Evolutionary conservation across 768 basidiomycete species (phyloP).

Genomic region (Wakefieldia striispora): DNA sequence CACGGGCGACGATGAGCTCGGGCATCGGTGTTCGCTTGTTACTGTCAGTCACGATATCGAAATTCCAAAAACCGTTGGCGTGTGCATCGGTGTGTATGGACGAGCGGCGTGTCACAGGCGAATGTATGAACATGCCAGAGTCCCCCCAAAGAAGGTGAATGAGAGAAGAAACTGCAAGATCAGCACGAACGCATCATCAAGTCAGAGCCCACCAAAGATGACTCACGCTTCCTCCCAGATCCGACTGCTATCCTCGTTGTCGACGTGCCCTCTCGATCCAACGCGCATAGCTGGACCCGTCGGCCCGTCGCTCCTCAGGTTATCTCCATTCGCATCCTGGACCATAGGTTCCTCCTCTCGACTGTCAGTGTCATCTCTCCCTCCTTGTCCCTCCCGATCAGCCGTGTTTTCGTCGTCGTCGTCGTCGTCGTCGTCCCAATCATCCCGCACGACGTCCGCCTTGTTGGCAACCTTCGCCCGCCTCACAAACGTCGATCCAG

Average conservation of each 20-base stretch:
- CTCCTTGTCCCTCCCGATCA: background rate
- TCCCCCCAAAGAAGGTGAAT: too few relatives aligned
- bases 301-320: background rate
- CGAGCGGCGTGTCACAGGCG: too few relatives aligned
- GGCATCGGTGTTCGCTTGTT: constrained; percentile 70
- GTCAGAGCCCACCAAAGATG: background rate
- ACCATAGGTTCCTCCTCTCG: background rate
- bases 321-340: background rate
- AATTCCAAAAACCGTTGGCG: too few relatives aligned
- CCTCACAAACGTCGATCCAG: constrained; percentile 1
- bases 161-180: constrained; percentile 5
- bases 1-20: constrained; percentile 45
- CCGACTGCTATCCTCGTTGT: constrained; percentile 39
- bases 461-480: background rate
- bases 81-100: too few relatives aligned
- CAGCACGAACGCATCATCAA: constrained; percentile 3
- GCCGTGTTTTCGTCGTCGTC: constrained; percentile 20
- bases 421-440: constrained; percentile 60
- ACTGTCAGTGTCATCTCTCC: background rate
- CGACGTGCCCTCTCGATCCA: background rate
- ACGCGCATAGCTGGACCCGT: constrained; percentile 7
- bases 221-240: constrained; percentile 76
- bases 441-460: constrained; percentile 37
- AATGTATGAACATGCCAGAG: background rate
- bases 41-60: constrained; percentile 32